Base-by-base conservation (phyloP, 345 rosid genomes). In the Aquilaria yunnanensis region DNA sequence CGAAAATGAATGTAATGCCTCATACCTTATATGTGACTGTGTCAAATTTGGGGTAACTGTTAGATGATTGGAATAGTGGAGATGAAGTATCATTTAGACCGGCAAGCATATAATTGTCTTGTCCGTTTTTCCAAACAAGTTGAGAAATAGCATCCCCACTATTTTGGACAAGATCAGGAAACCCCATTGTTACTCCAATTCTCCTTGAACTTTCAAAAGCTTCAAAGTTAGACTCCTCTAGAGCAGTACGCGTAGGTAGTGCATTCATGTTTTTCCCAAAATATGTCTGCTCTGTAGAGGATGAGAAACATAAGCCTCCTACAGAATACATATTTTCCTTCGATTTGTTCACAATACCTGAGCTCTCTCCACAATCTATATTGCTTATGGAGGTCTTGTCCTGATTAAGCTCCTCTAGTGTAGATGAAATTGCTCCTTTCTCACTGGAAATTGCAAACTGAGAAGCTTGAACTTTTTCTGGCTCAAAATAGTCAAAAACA, bases 21-120 rank as follows among this genome's bases (percentile, higher is more conserved):
- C 63, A 11, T 77, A 76, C 89, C 89, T 78, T 78, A 67, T 73
- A 68, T 8, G 81, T 23, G 63, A 68, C 59, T 48, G 56, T 13
- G 16, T 64, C 76, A 59, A 68, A 76, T 45, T 78, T 11, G 12
- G 81, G 78, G 54, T 76, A 72, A 68, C 64, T 49, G 46, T 60
- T 65, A 37, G 80, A 62, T 57, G 80, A 63, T 56, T 67, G 80
- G 51, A 65, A 67, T 12, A 62, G 49, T 48, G 55, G 73, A 60
- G 74, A 68, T 55, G 82, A 68, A 14, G 70, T 66, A 70, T 72
- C 75, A 11, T 72, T 55, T 37, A 74, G 68, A 70, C 67, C 74
- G 63, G 61, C 30, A 45, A 68, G 59, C 57, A 71, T 45, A 50
- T 59, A 58, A 66, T 56, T 71, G 64, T 67, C 80, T 48, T 71